phyloP scores from a whole-genome alignment of 139 green algal species.

The Picochlorum sp. region DNA sequence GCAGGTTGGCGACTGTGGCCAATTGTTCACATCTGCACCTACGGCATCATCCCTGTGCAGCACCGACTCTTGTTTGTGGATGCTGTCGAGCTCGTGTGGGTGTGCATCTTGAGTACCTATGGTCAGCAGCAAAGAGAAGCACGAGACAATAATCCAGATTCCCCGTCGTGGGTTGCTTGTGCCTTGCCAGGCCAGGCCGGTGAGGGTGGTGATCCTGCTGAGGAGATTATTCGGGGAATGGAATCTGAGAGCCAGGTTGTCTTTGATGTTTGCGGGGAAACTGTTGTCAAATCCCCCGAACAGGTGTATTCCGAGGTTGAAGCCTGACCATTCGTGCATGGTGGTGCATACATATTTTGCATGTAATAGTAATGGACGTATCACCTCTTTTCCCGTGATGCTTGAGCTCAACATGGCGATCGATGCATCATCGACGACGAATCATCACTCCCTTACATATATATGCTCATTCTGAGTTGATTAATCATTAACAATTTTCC shows the following conservation, averaged over 20 bases:
- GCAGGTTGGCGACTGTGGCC: conserved; percentile 52
- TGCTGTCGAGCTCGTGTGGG: conserved; percentile 34
- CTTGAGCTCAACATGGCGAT: too few relatives aligned
- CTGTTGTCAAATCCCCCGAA: not conserved
- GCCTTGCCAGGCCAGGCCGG: conserved; percentile 10
- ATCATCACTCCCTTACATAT: too few relatives aligned
- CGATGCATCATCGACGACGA: too few relatives aligned
- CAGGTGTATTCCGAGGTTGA: conserved; percentile 1
- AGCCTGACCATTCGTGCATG: too few relatives aligned
- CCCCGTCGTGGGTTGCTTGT: conserved; percentile 4
- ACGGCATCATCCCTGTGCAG: conserved; percentile 36
- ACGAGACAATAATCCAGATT: not conserved
- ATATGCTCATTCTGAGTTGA: too few relatives aligned
- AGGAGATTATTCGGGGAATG: conserved; percentile 18
- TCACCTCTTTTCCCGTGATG: too few relatives aligned
- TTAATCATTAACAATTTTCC: too few relatives aligned
- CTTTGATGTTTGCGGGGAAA: conserved; percentile 1
- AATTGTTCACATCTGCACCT: conserved; percentile 43
- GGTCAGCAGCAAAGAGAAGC: conserved; percentile 20
- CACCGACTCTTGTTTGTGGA: conserved; percentile 51
- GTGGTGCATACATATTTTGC: too few relatives aligned
- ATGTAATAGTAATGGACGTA: too few relatives aligned
- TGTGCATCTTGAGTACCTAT: conserved; percentile 19
- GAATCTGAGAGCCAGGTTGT: conserved; percentile 7
- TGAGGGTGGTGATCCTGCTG: conserved; percentile 14